Conservation (phyloP, 2,329 filamentous ascomycete species). For the Aspergillus amoenus region DNA sequence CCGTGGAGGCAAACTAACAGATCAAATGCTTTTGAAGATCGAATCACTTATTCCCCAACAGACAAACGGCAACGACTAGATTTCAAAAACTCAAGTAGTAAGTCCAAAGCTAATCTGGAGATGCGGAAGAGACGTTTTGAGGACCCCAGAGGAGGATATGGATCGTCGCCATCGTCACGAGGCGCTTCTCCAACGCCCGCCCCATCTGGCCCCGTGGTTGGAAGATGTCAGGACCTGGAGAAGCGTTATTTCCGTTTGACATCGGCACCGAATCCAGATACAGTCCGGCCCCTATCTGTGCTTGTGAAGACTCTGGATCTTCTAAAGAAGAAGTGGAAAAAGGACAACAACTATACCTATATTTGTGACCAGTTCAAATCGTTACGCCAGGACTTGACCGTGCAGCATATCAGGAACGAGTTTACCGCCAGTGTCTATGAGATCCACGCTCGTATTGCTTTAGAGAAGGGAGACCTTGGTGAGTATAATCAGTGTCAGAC, state of each 20-base stretch:
- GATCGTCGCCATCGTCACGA: constrained; percentile 41
- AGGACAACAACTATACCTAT: constrained; percentile 91
- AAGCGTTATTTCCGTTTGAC: constrained; percentile 96
- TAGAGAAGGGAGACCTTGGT: constrained; percentile 99
- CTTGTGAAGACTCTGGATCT: constrained; percentile 82
- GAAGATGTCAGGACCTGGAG: constrained; percentile 79
- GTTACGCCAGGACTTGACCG: constrained; percentile 93
- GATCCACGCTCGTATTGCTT: constrained; percentile 92
- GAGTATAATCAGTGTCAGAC: constrained; percentile 99
- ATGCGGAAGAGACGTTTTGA: constrained; percentile 88
- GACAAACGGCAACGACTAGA: constrained; percentile 52
- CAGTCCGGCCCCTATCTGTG: constrained; percentile 79
- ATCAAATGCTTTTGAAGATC: constrained; percentile 66
- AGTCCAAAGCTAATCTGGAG: constrained; percentile 83
- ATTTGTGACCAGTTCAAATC: constrained; percentile 99
- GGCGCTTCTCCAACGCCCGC: constrained; percentile 50
- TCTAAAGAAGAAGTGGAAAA: constrained; percentile 91
- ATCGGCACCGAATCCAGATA: constrained; percentile 80
- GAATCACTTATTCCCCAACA: constrained; percentile 64
- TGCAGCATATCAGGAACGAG: constrained; percentile 93
- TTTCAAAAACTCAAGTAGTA: constrained; percentile 74
- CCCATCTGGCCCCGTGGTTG: constrained; percentile 70
- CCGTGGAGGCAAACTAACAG: constrained; percentile 75
- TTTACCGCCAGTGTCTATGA: constrained; percentile 97
- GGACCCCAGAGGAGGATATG: constrained; percentile 44